These are phyloP conservation scores for Mesembryanthemum crystallinum DNA, from an alignment of 148 eudicot genomes.

Conservation along the genomic window DNA sequence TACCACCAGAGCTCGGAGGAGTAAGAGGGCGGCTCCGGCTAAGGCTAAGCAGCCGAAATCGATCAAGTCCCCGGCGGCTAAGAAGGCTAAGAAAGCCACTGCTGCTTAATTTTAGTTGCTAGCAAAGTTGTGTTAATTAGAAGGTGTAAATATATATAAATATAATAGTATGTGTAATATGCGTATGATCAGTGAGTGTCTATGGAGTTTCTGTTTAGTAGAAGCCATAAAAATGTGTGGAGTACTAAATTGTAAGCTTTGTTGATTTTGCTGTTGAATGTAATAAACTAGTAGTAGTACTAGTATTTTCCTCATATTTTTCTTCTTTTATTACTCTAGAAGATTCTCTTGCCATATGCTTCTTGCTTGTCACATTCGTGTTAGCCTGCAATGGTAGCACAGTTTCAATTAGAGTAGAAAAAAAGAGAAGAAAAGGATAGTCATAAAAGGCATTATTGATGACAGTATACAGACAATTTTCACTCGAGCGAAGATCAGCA, in stretches of 20 bases:
- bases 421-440: too few species aligned
- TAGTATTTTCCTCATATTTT: too few species aligned
- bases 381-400: too few species aligned
- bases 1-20: conserved; percentile 27
- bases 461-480: too few species aligned
- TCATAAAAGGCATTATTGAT: too few species aligned
- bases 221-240: too few species aligned
- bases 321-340: too few species aligned
- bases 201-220: too few species aligned
- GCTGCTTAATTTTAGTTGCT: conserved; percentile 17
- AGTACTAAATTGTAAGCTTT: not conserved
- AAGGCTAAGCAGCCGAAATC: conserved; percentile 64
- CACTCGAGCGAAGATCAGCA: too few species aligned
- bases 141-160: not conserved
- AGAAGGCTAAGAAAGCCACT: conserved; percentile 44
- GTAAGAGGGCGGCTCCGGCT: conserved; percentile 36
- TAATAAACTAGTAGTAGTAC: not conserved
- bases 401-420: too few species aligned
- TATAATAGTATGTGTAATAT: not conserved
- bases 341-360: too few species aligned
- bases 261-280: not conserved
- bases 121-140: not conserved
- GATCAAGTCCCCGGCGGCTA: conserved; percentile 46
- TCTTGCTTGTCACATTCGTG: too few species aligned
- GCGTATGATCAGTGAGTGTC: not conserved